phyloP scores from a whole-genome alignment of 805 yeast genomes.

The Scheffersomyces stipitis region DNA sequence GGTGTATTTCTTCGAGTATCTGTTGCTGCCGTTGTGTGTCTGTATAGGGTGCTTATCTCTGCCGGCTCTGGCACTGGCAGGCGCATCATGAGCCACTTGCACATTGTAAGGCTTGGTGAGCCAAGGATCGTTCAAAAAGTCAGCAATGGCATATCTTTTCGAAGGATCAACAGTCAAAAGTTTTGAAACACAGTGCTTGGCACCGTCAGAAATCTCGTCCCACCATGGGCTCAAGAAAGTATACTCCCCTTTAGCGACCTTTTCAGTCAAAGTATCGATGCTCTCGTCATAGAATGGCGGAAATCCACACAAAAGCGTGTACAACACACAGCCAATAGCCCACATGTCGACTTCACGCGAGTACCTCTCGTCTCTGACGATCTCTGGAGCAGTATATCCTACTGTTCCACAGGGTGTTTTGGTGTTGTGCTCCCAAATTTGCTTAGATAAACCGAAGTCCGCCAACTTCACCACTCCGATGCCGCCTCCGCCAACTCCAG shows the following conservation, averaged over 20 bases:
- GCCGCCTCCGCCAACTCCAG: constrained; percentile 88
- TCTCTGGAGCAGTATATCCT: constrained; percentile 98
- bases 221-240: constrained; percentile 83
- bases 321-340: constrained; percentile 96
- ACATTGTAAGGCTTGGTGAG: constrained; percentile 26
- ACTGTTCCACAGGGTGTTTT: constrained; percentile 99
- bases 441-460: constrained; percentile 92
- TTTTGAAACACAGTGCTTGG: constrained; percentile 66
- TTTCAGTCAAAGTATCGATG: constrained; percentile 69
- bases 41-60: constrained; percentile 28
- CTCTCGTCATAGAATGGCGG: constrained; percentile 94
- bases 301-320: constrained; percentile 92
- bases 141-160: constrained; percentile 67
- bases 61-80: constrained; percentile 5
- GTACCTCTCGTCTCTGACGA: constrained; percentile 89
- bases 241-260: constrained; percentile 77
- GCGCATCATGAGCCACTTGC: constrained; percentile 1
- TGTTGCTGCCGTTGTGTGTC: constrained; percentile 14
- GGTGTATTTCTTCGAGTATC: constrained; percentile 24
- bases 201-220: constrained; percentile 74
- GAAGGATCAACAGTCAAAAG: constrained; percentile 71
- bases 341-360: constrained; percentile 97
- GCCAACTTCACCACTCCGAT: constrained; percentile 89
- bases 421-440: constrained; percentile 82
- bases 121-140: constrained; percentile 79